phyloP scores from a whole-genome alignment of 371 early-diverging fungal genomes.

The Mortierella sp. region DNA sequence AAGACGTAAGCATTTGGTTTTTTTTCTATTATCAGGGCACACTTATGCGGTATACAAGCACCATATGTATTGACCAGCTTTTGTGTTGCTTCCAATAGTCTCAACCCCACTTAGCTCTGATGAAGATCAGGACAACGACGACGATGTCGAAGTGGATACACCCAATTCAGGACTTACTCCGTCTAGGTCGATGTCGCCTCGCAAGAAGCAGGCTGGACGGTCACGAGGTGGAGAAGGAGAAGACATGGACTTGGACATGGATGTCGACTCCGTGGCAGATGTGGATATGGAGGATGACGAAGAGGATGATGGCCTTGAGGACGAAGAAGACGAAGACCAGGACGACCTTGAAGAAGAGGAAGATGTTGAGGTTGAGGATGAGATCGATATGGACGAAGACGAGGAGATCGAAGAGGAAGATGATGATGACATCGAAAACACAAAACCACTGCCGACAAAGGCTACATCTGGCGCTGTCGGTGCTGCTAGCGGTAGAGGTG shows the following conservation, averaged over 20 bases:
- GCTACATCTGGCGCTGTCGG: neutral
- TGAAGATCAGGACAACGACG: slow-evolving; percentile 25
- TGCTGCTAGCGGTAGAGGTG: slow-evolving; percentile 1
- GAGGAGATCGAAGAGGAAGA: slow-evolving; percentile 38
- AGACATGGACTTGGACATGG: slow-evolving; percentile 16
- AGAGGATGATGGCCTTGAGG: slow-evolving; percentile 53
- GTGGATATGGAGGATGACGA: slow-evolving; percentile 54
- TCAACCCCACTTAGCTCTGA: slow-evolving; percentile 38
- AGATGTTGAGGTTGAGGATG: slow-evolving; percentile 49
- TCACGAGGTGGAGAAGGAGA: slow-evolving; percentile 13
- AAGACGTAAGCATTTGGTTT: slow-evolving; percentile 14
- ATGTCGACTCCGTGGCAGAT: slow-evolving; percentile 36
- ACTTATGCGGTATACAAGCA: too few relatives aligned
- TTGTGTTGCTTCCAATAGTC: slow-evolving; percentile 1
- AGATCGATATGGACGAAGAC: slow-evolving; percentile 26
- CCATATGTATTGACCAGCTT: neutral
- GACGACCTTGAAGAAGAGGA: slow-evolving; percentile 56
- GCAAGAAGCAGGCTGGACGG: slow-evolving; percentile 17
- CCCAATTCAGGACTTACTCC: slow-evolving; percentile 5
- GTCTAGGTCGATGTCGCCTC: slow-evolving; percentile 21
- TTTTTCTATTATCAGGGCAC: too few relatives aligned
- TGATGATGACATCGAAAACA: slow-evolving; percentile 50
- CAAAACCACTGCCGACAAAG: slow-evolving; percentile 21
- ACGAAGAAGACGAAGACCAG: slow-evolving; percentile 52
- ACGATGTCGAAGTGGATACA: slow-evolving; percentile 16